phyloP scores from a whole-genome alignment of 352 stramenopile genomes.

The Pythium pectinolyticum region DNA sequence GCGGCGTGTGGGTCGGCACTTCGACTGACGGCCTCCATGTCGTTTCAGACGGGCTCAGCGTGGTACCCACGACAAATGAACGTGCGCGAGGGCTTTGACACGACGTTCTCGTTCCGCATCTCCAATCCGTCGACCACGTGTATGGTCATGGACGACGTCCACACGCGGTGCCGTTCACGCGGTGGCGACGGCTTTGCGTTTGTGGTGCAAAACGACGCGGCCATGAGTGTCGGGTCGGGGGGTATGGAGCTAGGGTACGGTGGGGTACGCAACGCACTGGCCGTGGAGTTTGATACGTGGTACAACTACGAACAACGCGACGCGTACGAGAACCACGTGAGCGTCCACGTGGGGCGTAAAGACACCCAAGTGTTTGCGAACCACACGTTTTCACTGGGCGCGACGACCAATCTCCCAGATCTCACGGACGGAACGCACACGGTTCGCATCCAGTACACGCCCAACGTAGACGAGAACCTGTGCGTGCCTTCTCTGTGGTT shows the following conservation, averaged over 20 bases:
- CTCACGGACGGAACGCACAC: conserved; percentile 70
- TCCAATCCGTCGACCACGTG: conserved; percentile 86
- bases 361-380: conserved; percentile 49
- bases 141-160: conserved; percentile 83
- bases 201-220: conserved; percentile 80
- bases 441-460: conserved; percentile 77
- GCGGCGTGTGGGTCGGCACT: conserved; percentile 64
- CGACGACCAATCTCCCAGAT: conserved; percentile 72
- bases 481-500: conserved; percentile 33
- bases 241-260: conserved; percentile 87
- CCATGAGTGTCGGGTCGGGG: conserved; percentile 58
- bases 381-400: conserved; percentile 73
- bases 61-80: conserved; percentile 92
- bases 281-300: conserved; percentile 92
- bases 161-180: conserved; percentile 80
- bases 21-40: conserved; percentile 72
- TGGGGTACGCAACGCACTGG: conserved; percentile 82
- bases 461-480: conserved; percentile 63
- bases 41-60: conserved; percentile 77
- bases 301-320: conserved; percentile 89
- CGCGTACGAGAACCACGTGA: conserved; percentile 92
- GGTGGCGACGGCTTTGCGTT: conserved; percentile 82
- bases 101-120: conserved; percentile 81
- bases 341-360: conserved; percentile 67
- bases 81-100: conserved; percentile 90